phyloP scores from a whole-genome alignment of 2,329 filamentous ascomycete species.

The Aspergillus neotritici region DNA sequence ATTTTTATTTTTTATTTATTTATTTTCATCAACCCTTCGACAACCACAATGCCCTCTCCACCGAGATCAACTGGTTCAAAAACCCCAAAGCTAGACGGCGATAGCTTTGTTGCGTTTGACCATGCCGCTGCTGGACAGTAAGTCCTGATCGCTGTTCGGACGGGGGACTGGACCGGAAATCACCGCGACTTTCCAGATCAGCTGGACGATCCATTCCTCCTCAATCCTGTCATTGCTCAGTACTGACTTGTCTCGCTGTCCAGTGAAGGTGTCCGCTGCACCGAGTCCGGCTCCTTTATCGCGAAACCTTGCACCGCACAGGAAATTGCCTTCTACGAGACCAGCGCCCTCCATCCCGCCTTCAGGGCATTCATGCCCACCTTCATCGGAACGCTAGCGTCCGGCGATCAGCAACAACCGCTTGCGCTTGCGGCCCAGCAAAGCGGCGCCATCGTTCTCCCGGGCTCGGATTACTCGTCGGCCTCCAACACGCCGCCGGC shows the following conservation, averaged over 20 bases:
- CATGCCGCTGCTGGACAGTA: conserved; percentile 47
- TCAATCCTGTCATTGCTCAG: conserved; percentile 2
- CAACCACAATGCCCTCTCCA: conserved; percentile 27
- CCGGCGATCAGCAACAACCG: conserved; percentile 50
- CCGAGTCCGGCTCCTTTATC: conserved; percentile 75
- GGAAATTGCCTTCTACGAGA: conserved; percentile 88
- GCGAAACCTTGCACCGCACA: conserved; percentile 86
- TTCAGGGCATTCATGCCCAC: conserved; percentile 77
- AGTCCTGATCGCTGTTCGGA: conserved; percentile 22
- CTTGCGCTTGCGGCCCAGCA: conserved; percentile 46
- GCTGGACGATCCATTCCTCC: background rate
- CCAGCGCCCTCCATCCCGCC: conserved; percentile 61
- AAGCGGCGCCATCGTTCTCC: conserved; percentile 32
- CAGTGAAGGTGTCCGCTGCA: conserved; percentile 86
- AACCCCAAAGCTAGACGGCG: conserved; percentile 31
- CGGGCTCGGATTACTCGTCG: conserved; percentile 18
- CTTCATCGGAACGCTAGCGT: conserved; percentile 72
- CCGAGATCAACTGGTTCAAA: conserved; percentile 30
- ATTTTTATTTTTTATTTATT: background rate
- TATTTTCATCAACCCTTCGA: background rate
- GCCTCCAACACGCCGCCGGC: conserved; percentile 14
- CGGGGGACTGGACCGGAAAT: no score
- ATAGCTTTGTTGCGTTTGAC: conserved; percentile 41
- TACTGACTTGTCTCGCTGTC: conserved; percentile 6
- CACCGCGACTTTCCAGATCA: no score